These are phyloP conservation scores for Limnanthes douglasii DNA, from an alignment of 345 rosid genomes.

Conservation along the genomic window DNA sequence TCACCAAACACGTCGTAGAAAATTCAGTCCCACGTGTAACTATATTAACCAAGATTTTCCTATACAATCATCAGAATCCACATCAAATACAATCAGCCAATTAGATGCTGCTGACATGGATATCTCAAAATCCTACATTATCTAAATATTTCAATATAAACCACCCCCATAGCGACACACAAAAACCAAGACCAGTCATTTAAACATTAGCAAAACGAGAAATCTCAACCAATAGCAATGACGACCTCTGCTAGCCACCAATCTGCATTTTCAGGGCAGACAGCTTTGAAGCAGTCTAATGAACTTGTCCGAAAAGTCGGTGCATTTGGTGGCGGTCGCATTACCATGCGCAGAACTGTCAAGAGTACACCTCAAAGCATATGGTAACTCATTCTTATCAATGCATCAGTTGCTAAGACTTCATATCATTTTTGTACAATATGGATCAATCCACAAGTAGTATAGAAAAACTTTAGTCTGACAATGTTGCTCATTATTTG, in stretches of 20 bases:
- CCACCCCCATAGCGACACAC: slow-evolving; percentile 1
- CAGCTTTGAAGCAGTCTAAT: slow-evolving; percentile 51
- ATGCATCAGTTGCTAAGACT: too few relatives aligned
- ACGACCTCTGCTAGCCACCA: slow-evolving; percentile 78
- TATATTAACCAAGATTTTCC: too few relatives aligned
- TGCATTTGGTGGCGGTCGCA: slow-evolving; percentile 40
- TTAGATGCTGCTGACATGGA: slow-evolving; percentile 25
- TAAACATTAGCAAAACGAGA: too few relatives aligned
- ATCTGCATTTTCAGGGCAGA: slow-evolving; percentile 68
- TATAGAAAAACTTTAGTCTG: too few relatives aligned
- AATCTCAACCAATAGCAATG: too few relatives aligned
- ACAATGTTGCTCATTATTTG: too few relatives aligned
- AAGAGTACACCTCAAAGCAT: slow-evolving; percentile 73
- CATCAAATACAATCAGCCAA: slow-evolving; percentile 23
- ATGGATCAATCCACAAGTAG: too few relatives aligned
- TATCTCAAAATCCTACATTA: slow-evolving; percentile 29
- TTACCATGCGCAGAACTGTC: slow-evolving; percentile 73
- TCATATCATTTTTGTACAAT: too few relatives aligned
- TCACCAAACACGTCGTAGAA: too few relatives aligned
- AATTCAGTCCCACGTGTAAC: too few relatives aligned
- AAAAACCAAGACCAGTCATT: too few relatives aligned
- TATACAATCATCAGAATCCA: slow-evolving; percentile 39
- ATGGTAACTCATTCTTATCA: too few relatives aligned
- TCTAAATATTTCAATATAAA: slow-evolving; percentile 29
- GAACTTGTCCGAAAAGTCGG: slow-evolving; percentile 67